Percentiles rank a stretch among this genome's conserved stretches.
Conservation (phyloP, 2,329 filamentous ascomycete genomes). For the Pyrenochaeta sp. region DNA sequence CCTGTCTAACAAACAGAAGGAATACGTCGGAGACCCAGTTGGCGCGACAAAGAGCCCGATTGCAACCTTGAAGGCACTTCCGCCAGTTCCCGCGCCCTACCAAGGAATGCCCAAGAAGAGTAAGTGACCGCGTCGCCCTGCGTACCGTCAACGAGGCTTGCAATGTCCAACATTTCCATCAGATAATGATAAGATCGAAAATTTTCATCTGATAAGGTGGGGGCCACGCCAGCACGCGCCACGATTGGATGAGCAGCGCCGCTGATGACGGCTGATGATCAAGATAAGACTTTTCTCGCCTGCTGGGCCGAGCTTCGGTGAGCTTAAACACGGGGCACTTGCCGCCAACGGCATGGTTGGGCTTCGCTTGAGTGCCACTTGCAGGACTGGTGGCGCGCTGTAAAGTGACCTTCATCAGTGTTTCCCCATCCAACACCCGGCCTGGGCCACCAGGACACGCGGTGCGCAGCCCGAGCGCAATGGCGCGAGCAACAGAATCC, state of each 20-base stretch:
- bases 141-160: constrained; percentile 3
- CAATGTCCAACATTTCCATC: constrained; percentile 20
- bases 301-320: constrained; percentile 29
- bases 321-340: constrained; percentile 28
- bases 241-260: constrained; percentile 21
- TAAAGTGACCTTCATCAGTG: constrained; percentile 11
- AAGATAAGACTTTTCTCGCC: constrained; percentile 32
- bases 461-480: constrained; percentile 3
- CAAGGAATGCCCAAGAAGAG: constrained; percentile 4
- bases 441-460: constrained; percentile 18
- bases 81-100: not conserved
- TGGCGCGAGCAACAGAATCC: constrained; percentile 7
- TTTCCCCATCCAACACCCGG: constrained; percentile 19
- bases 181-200: constrained; percentile 41
- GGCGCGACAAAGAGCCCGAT: not conserved
- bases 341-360: constrained; percentile 15
- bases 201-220: constrained; percentile 37
- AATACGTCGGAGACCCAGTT: not conserved
- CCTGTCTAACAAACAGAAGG: not conserved
- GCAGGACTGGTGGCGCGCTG: constrained; percentile 7
- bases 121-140: not conserved
- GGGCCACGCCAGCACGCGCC: constrained; percentile 2
- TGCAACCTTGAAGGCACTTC: not conserved
- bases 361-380: constrained; percentile 18
- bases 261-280: constrained; percentile 31